Percentiles rank a stretch among this genome's conserved stretches.
Evolutionary conservation across 345 rosid genomes (phyloP).

Genomic region (Arabis hirsuta): DNA sequence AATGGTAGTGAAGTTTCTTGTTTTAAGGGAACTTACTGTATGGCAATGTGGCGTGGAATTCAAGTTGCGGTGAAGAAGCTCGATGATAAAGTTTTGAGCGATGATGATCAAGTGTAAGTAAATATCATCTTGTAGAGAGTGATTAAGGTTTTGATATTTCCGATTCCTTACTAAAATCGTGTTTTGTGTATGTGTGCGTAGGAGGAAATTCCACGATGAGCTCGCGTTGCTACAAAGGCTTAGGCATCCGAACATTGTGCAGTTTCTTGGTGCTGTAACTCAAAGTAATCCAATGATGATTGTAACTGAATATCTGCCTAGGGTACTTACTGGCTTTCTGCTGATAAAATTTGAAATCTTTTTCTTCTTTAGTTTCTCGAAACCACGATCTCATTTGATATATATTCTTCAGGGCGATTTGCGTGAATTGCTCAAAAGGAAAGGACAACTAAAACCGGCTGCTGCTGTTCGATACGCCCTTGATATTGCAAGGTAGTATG

Average conservation of each 20-base stretch:
- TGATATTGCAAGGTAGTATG: conserved; percentile 95
- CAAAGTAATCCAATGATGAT: conserved; percentile 99
- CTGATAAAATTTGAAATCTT: conserved; percentile 5
- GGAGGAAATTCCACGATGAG: conserved; percentile 86
- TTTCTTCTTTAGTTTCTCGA: not conserved
- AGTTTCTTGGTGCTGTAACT: conserved; percentile 96
- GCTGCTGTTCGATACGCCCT: conserved; percentile 79
- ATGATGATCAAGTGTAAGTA: conserved; percentile 88
- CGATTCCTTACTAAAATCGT: not conserved
- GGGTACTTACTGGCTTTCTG: conserved; percentile 52
- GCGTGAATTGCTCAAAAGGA: conserved; percentile 57
- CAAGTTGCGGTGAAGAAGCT: conserved; percentile 90
- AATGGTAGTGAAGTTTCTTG: conserved; percentile 15
- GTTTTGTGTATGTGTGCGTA: conserved; percentile 41
- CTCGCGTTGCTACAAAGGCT: conserved; percentile 93
- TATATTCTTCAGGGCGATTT: conserved; percentile 73
- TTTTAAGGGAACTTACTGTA: conserved; percentile 77
- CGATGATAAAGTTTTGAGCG: conserved; percentile 67
- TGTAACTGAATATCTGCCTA: conserved; percentile 87
- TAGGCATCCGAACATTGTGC: conserved; percentile 94
- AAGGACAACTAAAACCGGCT: conserved; percentile 62
- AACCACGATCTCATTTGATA: conserved; percentile 16
- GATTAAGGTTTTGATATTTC: conserved; percentile 2
- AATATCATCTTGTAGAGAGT: not conserved
- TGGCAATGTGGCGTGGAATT: conserved; percentile 94